A percentile compares a stretch with the other conserved stretches of the same genome.
Conservation (phyloP, 805 yeast species). For the Trichomonascus vanleenenianus region DNA sequence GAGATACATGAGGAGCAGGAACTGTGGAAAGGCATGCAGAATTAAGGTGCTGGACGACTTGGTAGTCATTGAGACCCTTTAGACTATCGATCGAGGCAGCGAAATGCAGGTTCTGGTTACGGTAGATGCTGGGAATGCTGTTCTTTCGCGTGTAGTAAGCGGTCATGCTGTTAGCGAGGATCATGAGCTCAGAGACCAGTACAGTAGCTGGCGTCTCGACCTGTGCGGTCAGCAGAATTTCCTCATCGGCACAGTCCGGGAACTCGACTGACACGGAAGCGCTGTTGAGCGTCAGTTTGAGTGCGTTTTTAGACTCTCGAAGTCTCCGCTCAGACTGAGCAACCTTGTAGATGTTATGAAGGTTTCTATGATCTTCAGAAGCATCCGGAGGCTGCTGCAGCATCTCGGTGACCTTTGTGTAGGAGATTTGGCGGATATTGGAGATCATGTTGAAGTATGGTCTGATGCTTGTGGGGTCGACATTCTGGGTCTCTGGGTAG, state of each 20-base stretch:
- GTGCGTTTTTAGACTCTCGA: slow-evolving; percentile 36
- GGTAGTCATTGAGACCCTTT: neutral
- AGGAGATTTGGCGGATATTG: slow-evolving; percentile 50
- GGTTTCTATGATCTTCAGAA: slow-evolving; percentile 26
- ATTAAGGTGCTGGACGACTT: neutral
- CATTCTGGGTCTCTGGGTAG: slow-evolving; percentile 20
- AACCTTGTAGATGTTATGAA: slow-evolving; percentile 30
- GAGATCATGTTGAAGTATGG: slow-evolving; percentile 37
- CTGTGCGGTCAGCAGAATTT: slow-evolving; percentile 12
- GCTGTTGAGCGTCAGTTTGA: slow-evolving; percentile 25
- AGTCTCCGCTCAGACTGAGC: slow-evolving; percentile 23
- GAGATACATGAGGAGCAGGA: slow-evolving; percentile 47
- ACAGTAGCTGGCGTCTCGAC: slow-evolving; percentile 42
- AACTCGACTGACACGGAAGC: neutral
- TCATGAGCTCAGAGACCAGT: slow-evolving; percentile 80
- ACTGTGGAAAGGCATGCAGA: slow-evolving; percentile 23
- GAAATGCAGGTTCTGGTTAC: slow-evolving; percentile 22
- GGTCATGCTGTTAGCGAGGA: slow-evolving; percentile 53
- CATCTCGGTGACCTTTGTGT: slow-evolving; percentile 50
- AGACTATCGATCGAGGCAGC: neutral
- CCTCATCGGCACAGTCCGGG: neutral
- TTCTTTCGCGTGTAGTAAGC: slow-evolving; percentile 20
- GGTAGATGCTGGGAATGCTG: slow-evolving; percentile 23
- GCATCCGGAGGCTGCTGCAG: slow-evolving; percentile 27
- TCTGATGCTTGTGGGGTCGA: slow-evolving; percentile 16